A percentile compares a stretch with the other conserved stretches of the same genome.
Conservation (phyloP, 2,329 filamentous ascomycete genomes). For the Lasiodiplodia sp. region DNA sequence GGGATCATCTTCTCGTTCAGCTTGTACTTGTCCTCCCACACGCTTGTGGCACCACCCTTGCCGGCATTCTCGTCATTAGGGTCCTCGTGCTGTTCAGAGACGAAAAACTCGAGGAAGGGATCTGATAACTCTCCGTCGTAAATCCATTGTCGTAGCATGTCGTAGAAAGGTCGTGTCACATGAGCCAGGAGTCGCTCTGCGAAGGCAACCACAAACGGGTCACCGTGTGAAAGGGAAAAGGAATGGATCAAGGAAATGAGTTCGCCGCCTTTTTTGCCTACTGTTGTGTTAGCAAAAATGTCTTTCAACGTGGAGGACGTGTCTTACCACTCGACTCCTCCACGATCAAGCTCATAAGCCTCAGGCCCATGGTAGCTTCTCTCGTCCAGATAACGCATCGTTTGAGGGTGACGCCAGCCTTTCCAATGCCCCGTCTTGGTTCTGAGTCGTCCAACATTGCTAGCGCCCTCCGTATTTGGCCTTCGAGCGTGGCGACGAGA, state of each 20-base stretch:
- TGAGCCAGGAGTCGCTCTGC: slow-evolving; percentile 86
- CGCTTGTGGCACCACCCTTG: slow-evolving; percentile 75
- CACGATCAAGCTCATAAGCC: slow-evolving; percentile 91
- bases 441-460: slow-evolving; percentile 73
- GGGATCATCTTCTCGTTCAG: slow-evolving; percentile 86
- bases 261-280: slow-evolving; percentile 80
- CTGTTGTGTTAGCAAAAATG: slow-evolving; percentile 9
- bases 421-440: slow-evolving; percentile 75
- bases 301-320: neutral
- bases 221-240: slow-evolving; percentile 92
- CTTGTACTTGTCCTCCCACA: slow-evolving; percentile 98
- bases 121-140: slow-evolving; percentile 98
- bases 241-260: slow-evolving; percentile 92
- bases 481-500: slow-evolving; percentile 89
- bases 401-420: slow-evolving; percentile 91
- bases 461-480: slow-evolving; percentile 85
- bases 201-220: slow-evolving; percentile 92
- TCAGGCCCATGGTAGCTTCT: slow-evolving; percentile 93
- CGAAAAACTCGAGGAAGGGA: slow-evolving; percentile 94
- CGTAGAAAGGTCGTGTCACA: slow-evolving; percentile 94
- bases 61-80: slow-evolving; percentile 50
- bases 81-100: slow-evolving; percentile 76
- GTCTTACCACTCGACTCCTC: slow-evolving; percentile 80
- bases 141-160: slow-evolving; percentile 95
- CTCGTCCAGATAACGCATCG: slow-evolving; percentile 96